Evolutionary conservation across 345 rosid genomes (phyloP), one percentile per base, ranked within the genome.

Genomic region (Populus tremula): DNA sequence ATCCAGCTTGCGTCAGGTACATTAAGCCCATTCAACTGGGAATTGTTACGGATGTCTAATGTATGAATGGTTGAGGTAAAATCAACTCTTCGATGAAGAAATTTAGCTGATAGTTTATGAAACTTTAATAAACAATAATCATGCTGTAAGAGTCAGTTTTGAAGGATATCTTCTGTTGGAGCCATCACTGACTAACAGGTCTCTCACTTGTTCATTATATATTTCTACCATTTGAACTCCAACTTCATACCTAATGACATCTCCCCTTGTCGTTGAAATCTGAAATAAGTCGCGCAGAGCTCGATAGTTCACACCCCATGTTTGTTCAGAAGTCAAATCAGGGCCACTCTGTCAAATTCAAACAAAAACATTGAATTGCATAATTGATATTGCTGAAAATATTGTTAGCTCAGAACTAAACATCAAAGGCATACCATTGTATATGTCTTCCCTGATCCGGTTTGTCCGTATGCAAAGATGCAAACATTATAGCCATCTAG

Each of bases 221-320:
- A 95, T 95, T 84, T 96, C 99, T 50, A 96, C 92, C 99, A 96
- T 96, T 81, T 96, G 99, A 45, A 96, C 99, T 69, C 97, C 97
- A 61, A 96, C 92, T 67, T 96, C 98, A 72, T 96, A 92, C 73
- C 86, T 85, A 70, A 92, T 76, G 54, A 85, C 80, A 81, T 91
- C 89, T 35, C 81, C 72, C 85, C 97, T 93, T 59, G 89, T 86
- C 85, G 86, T 89, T 50, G 98, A 92, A 77, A 92, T 74, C 63
- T 93, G 90, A 84, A 96, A 96, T 8, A 96, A 86, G 84, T 92
- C 98, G 10, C 93, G 84, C 71, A 96, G 84, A 76, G 99, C 98
- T 82, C 99, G 89, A 77, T 90, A 96, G 84, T 96, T 96, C 72
- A 96, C 98, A 16, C 99, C 99, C 99, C 98, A 96, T 41, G 96